Conservation (phyloP, 1,139 yeast species). For the Yamadazyma triangularis region DNA sequence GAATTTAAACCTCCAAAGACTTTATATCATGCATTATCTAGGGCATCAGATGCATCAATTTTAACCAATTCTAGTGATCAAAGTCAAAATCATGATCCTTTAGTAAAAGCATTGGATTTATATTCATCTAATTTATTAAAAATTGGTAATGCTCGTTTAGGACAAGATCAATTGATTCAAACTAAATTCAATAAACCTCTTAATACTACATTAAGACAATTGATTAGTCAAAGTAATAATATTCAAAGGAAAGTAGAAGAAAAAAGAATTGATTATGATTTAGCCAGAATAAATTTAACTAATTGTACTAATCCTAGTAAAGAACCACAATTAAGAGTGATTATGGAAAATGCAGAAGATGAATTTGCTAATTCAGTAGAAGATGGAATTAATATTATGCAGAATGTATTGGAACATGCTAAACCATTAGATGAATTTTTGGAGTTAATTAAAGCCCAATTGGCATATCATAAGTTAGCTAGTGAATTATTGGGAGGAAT, state of each 20-base stretch:
- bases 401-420: constrained; percentile 71
- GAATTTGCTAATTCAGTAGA: constrained; percentile 89
- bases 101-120: constrained; percentile 39
- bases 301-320: constrained; percentile 69
- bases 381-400: constrained; percentile 83
- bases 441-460: constrained; percentile 74
- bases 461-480: constrained; percentile 79
- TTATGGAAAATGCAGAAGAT: constrained; percentile 83
- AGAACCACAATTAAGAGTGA: constrained; percentile 69
- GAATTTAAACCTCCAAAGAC: constrained; percentile 72
- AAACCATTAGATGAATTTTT: constrained; percentile 66
- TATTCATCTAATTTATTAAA: constrained; percentile 48
- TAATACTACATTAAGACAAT: constrained; percentile 57
- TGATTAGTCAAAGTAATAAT: constrained; percentile 61
- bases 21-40: constrained; percentile 74
- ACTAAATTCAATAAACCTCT: constrained; percentile 68
- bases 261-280: constrained; percentile 75
- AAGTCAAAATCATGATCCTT: constrained; percentile 43
- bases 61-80: constrained; percentile 42
- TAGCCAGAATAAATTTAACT: constrained; percentile 64
- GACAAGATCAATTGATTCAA: constrained; percentile 74
- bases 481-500: constrained; percentile 63
- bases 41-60: constrained; percentile 62
- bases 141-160: constrained; percentile 79
- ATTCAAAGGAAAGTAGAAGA: constrained; percentile 77